Base-by-base conservation (phyloP, 208 protist species). In the Plasmodiophora brassicae region DNA sequence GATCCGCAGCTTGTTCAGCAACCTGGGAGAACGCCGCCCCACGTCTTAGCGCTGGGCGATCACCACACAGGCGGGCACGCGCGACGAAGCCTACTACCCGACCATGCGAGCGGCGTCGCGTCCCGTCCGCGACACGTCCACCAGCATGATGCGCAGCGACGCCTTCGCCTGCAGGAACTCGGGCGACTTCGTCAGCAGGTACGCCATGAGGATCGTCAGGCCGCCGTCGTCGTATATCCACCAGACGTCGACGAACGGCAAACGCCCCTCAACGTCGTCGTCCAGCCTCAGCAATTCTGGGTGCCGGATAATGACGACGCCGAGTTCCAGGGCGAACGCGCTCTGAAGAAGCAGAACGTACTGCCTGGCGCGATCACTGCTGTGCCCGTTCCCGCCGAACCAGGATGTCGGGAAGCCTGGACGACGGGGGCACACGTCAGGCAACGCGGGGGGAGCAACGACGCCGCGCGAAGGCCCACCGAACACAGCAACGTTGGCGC, bases 211-310 rank as follows among this genome's bases (percentile, higher is more conserved):
- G 0, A 89, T 20, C 28, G 87, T 83, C 1, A 89, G 60, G 38
- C 87, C 87, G 25, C 87, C 87, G 60, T 89, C 87, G 50, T 89
- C 87, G 53, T 35, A 43, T 0, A 89, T 22, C 87, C 87, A 89
- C 87, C 87, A 89, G 39, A 89, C 65, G 50, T 89, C 87, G 25
- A 89, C 45, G n/a, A n/a, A n/a, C 5, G n/a, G 41, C 32, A 14
- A 8, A 36, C 14, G 20, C 14, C n/a, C 65, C 5, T 38, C n/a
- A 38, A 8, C n/a, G 41, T 78, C 65, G 41, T 14, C 20, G n/a
- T n/a, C n/a, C n/a, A n/a, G n/a, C 32, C n/a, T n/a, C 32, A 78
- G 41, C 14, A 38, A 5, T 78, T 78, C n/a, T 14, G 65, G 14
- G 65, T 78, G 32, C 41, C 65, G 32, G 5, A 78, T 32, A 78